Percentiles rank a stretch among this genome's conserved stretches.
phyloP scores from a whole-genome alignment of 163 green algal genomes.

The Volvox carteri region DNA sequence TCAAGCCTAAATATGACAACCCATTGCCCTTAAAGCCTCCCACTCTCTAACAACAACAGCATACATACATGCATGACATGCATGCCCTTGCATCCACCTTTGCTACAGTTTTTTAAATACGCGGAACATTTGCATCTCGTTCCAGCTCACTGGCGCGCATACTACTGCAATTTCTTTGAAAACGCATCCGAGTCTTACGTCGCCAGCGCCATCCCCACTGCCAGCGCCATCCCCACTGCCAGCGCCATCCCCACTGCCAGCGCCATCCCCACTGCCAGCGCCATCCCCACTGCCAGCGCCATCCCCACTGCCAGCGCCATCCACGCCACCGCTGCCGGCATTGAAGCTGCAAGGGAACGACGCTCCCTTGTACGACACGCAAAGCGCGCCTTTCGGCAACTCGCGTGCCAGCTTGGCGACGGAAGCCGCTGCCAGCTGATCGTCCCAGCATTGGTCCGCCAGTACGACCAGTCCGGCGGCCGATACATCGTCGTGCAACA shows the following conservation, averaged over 20 bases:
- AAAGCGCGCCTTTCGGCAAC: conserved; percentile 29
- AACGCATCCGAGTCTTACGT: not conserved
- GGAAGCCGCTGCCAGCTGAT: not conserved
- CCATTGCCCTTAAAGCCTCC: no score
- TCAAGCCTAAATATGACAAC: no score
- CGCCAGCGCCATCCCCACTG: not conserved
- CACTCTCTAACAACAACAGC: no score
- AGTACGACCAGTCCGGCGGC: conserved; percentile 34
- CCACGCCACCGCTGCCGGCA: not conserved
- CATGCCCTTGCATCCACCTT: no score
- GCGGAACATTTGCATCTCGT: not conserved
- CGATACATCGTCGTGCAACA: conserved; percentile 18
- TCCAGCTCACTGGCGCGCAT: conserved; percentile 6
- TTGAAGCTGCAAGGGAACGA: not conserved
- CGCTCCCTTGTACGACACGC: conserved; percentile 42
- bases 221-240: no score
- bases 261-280: no score
- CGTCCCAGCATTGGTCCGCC: conserved; percentile 55
- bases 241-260: no score
- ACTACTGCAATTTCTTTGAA: conserved; percentile 17
- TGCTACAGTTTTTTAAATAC: conserved; percentile 5
- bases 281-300: not conserved
- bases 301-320: not conserved
- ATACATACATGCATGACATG: no score
- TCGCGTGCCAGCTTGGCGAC: conserved; percentile 35